Base-by-base conservation (phyloP, 2,329 filamentous ascomycete species). In the Colletotrichum sp. region DNA sequence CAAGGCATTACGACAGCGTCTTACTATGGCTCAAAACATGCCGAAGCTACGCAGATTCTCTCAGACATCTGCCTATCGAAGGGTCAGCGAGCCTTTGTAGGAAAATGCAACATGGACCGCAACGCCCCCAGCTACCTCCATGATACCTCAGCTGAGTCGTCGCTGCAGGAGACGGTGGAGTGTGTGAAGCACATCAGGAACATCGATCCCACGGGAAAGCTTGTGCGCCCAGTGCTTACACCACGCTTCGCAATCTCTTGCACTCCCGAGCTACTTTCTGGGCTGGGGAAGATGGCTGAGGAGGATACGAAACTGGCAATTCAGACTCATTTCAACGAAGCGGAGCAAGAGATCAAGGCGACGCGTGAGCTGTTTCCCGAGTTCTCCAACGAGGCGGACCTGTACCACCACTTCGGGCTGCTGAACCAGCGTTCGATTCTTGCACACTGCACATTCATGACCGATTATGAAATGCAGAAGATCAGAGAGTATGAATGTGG, bases 321-420 rank as follows among this genome's bases (percentile, higher is more conserved):
- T 36, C 92, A 94, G 82, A 93, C 92, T 5, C 92, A 94, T 80
- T 93, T 94, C 84, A 91, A 93, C 81, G 92, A 94, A 80, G 91
- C 92, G 0, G 85, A 87, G 78, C 88, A 92, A 75, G 92, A 94
- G 81, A 90, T 92, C 69, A 78, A 84, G 2, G 87, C 88, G 24
- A 93, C 92, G 0, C 82, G 82, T 9, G 81, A 85, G 1, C 82
- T 94, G 4, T 93, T 93, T 78, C 91, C 91, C 0, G 81, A 86
- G 1, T 91, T 91, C 66, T 69, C 75, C 8, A 91, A 86, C 70
- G 92, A 94, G 81, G 90, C 87, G 0, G 91, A 93, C 69, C 83
- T 94, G 5, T 94, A 94, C 79, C 83, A 86, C 12, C 81, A 86
- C 77, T 92, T 88, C 74, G 87, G 87, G 0, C 82, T 94, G 6